These are phyloP conservation scores for Ceratocystis huliohia DNA, from an alignment of 2,329 filamentous ascomycete genomes.

Conservation along the genomic window DNA sequence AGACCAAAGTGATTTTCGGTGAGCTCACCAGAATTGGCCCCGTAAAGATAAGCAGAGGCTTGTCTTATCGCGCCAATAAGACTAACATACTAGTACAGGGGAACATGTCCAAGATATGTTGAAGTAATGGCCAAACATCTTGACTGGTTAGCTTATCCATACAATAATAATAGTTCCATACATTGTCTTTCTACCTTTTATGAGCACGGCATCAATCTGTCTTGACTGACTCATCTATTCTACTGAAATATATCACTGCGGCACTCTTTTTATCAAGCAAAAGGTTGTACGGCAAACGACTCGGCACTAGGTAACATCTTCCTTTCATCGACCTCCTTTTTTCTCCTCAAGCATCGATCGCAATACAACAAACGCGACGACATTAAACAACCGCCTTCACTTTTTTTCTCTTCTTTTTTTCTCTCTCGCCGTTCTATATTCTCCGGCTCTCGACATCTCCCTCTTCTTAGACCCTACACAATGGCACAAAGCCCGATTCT, in stretches of 20 bases:
- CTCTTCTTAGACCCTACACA: not conserved
- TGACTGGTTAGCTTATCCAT: not conserved
- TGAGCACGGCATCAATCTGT: not conserved
- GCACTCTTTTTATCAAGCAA: not conserved
- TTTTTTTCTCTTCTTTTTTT: not conserved
- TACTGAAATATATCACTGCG: too few relatives aligned
- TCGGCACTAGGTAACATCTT: not conserved
- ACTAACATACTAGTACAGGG: not conserved
- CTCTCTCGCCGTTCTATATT: not conserved
- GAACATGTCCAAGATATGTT: not conserved
- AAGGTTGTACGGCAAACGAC: not conserved
- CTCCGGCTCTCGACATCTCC: not conserved
- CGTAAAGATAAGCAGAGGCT: not conserved
- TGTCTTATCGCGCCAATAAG: not conserved
- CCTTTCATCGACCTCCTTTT: slow-evolving; percentile 2
- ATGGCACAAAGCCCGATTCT: slow-evolving; percentile 20
- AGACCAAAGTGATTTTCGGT: not conserved
- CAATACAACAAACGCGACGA: not conserved
- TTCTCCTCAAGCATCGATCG: not conserved
- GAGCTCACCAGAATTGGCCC: not conserved
- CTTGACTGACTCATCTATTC: not conserved
- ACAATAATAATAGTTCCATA: not conserved
- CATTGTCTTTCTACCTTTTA: not conserved
- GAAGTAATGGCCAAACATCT: not conserved
- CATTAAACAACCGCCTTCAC: not conserved